Base-by-base conservation (phyloP, 495 filamentous ascomycete species). In the Aspergillus olivimuriae region DNA sequence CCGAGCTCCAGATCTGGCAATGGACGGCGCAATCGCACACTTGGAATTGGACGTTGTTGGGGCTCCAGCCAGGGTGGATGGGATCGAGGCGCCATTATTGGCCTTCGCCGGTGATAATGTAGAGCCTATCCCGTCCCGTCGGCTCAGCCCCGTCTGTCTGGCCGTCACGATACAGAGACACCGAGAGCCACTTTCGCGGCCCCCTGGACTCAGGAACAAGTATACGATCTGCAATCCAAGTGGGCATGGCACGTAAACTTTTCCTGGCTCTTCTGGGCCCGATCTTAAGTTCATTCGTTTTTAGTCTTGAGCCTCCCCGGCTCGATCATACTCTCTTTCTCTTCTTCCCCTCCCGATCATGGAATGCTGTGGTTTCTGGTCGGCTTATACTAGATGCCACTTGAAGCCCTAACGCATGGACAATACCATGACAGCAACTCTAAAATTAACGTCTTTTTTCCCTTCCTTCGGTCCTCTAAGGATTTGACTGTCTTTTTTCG, bases 161-260 rank as follows among this genome's bases (percentile, higher is more conserved):
- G 22, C 39, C 39, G 17, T 43, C 45, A 30, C n/a, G 19, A 46
- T 48, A 41, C 32, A 33, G 33, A 33, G 45, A 39, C 24, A 48
- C 42, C 26, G n/a, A n/a, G 43, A 39, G 20, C 39, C 41, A 44
- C 26, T 31, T 48, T 32, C 26, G 31, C 19, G 1, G 14, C 17
- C 39, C 50, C 50, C 50, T 46, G 42, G 38, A 48, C 40, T 26
- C 41, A 42, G 32, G 36, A 42, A 40, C 45, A 39, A 43, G 28
- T 37, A 39, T 50, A 18, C 30, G 51, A 54, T 54, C 51, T 54
- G 43, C 51, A 39, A 44, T 47, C 39, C 24, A 35, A n/a, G 42
- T 34, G 43, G 28, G 35, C 20, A 43, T 43, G n/a, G 26, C 4
- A 37, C 24, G 30, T 46, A 32, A 38, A 46, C 10, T 8, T 24